A percentile compares a stretch with the other conserved stretches of the same genome.
phyloP scores from a whole-genome alignment of 352 stramenopile species.

The Achlya hypogyna region DNA sequence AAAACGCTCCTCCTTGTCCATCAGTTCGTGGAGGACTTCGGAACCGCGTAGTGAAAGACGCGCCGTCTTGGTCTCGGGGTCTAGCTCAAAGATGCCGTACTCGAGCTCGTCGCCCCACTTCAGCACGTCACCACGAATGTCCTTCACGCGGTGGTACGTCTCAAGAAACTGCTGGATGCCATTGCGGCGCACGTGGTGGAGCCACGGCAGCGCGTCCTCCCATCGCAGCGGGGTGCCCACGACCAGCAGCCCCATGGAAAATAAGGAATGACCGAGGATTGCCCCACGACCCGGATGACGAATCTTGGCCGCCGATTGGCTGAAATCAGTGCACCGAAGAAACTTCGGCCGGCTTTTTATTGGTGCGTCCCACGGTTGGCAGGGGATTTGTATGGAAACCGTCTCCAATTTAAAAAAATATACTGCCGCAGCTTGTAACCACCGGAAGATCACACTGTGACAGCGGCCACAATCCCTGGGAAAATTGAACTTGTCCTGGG shows the following conservation, averaged over 20 bases:
- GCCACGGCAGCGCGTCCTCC: slow-evolving; percentile 92
- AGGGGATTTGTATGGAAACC: not conserved
- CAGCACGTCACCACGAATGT: slow-evolving; percentile 92
- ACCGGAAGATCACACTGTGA: not conserved
- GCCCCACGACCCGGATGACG: not conserved
- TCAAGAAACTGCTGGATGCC: slow-evolving; percentile 97
- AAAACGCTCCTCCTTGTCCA: slow-evolving; percentile 75
- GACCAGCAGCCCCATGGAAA: slow-evolving; percentile 68
- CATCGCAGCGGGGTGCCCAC: slow-evolving; percentile 94
- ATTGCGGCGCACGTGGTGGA: slow-evolving; percentile 91
- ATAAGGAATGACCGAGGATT: not conserved
- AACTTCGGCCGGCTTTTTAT: not conserved
- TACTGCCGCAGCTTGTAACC: not conserved
- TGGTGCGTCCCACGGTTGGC: not conserved
- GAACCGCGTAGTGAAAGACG: slow-evolving; percentile 87
- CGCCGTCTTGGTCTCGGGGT: slow-evolving; percentile 75
- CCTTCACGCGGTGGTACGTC: slow-evolving; percentile 93
- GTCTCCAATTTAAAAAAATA: not conserved
- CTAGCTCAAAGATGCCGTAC: slow-evolving; percentile 96
- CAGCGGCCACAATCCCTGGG: no score
- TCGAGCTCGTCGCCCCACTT: slow-evolving; percentile 99
- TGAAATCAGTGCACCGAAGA: not conserved
- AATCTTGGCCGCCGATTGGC: not conserved
- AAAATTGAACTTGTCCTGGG: no score
- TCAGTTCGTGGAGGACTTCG: slow-evolving; percentile 92